These are phyloP conservation scores for Myxozyma mucilagina DNA, from an alignment of 805 yeast genomes.

Conservation along the genomic window DNA sequence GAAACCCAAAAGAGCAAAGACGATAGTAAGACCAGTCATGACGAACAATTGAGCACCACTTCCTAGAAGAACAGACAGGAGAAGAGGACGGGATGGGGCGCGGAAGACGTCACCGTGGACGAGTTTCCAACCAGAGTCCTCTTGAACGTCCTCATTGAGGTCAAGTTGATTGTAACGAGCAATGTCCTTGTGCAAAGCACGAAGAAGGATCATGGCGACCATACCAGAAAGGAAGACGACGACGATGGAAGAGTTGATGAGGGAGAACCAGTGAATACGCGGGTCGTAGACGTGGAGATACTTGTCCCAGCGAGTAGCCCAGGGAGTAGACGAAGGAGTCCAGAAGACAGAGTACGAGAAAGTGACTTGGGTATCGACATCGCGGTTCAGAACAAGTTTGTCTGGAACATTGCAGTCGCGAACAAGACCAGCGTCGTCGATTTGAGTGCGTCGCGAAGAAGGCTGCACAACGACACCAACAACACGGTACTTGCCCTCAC, in stretches of 20 bases:
- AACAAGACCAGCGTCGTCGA: constrained; percentile 39
- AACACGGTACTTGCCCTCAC: constrained; percentile 69
- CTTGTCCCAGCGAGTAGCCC: constrained; percentile 99
- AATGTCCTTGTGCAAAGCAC: constrained; percentile 83
- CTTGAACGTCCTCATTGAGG: constrained; percentile 75
- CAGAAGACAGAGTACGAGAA: constrained; percentile 86
- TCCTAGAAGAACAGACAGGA: constrained; percentile 80
- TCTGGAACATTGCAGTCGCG: constrained; percentile 37
- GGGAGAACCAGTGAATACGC: constrained; percentile 92
- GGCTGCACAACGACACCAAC: constrained; percentile 88
- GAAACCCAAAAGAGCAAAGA: constrained; percentile 84
- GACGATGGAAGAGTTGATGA: constrained; percentile 79
- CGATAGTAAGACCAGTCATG: constrained; percentile 71
- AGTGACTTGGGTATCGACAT: constrained; percentile 56
- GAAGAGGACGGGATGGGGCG: constrained; percentile 67
- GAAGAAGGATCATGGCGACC: constrained; percentile 73
- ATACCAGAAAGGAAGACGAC: constrained; percentile 74
- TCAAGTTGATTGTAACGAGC: constrained; percentile 85
- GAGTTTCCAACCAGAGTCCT: constrained; percentile 96
- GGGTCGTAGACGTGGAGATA: constrained; percentile 90
- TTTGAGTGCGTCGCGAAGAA: constrained; percentile 50
- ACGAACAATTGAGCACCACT: constrained; percentile 81
- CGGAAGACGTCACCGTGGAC: constrained; percentile 95
- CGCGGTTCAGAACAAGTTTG: constrained; percentile 42
- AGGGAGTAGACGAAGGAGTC: constrained; percentile 65